These are phyloP conservation scores for Hypoxylon perforatum DNA, from an alignment of 495 filamentous ascomycete genomes.

Conservation along the genomic window DNA sequence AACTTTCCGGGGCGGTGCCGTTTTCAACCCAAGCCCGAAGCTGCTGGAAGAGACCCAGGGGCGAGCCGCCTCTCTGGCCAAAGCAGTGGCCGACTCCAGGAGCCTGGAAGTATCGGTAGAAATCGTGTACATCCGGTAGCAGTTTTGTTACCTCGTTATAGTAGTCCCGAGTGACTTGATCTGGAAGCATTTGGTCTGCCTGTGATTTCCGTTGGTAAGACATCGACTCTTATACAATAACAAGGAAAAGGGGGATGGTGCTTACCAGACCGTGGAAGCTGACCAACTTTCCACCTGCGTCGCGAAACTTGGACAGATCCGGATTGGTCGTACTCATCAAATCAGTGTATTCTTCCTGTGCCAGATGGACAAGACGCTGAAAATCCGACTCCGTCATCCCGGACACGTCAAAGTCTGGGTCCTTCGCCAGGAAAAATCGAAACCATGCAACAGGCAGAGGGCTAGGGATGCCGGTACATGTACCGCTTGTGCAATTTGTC, in stretches of 20 bases:
- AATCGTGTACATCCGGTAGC: conserved; percentile 16
- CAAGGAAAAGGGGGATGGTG: conserved; percentile 48
- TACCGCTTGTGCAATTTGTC: conserved; percentile 24
- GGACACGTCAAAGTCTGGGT: conserved; percentile 18
- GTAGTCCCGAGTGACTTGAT: conserved; percentile 32
- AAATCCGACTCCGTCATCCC: conserved; percentile 24
- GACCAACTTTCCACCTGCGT: conserved; percentile 55
- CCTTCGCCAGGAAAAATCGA: conserved; percentile 22
- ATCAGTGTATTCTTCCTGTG: conserved; percentile 42
- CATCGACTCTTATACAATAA: not conserved
- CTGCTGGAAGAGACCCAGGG: conserved; percentile 66
- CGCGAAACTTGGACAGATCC: conserved; percentile 51
- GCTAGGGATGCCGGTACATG: conserved; percentile 1
- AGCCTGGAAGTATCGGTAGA: conserved; percentile 45
- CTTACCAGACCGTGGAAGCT: conserved; percentile 58
- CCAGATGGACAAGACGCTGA: conserved; percentile 17
- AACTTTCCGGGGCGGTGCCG: conserved; percentile 60
- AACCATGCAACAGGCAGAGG: not conserved
- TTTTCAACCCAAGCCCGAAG: conserved; percentile 72
- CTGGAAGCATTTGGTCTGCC: conserved; percentile 33
- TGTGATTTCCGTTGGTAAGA: conserved; percentile 18
- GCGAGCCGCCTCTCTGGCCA: conserved; percentile 63
- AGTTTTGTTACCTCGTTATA: conserved; percentile 30
- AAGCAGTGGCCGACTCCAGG: conserved; percentile 49
- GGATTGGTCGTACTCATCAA: conserved; percentile 49